These are phyloP conservation scores for Ceratobasidium sp. DNA, from an alignment of 1,284 basidiomycete species.

Conservation along the genomic window DNA sequence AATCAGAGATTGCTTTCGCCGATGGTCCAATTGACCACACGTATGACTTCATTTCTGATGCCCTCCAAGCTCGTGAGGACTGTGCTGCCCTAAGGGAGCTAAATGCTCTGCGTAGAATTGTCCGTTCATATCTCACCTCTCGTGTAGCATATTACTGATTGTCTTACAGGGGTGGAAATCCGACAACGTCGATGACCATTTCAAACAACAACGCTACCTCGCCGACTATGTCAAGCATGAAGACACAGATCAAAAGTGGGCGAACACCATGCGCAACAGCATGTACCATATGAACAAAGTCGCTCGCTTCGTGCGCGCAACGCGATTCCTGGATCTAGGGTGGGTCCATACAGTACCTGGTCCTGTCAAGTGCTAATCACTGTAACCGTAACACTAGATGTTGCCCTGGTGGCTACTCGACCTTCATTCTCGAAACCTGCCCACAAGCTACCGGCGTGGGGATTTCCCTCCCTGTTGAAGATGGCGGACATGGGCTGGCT, in stretches of 20 bases:
- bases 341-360: background rate
- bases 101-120: background rate
- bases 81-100: background rate
- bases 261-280: background rate
- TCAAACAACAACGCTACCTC: background rate
- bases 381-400: constrained; percentile 2
- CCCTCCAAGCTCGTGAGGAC: background rate
- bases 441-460: constrained; percentile 5
- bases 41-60: background rate
- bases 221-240: constrained; percentile 10
- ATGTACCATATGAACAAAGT: background rate
- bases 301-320: background rate
- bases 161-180: constrained; percentile 1
- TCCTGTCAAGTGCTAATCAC: background rate
- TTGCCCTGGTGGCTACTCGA: constrained; percentile 29
- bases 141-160: background rate
- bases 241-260: background rate
- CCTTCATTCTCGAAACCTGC: constrained; percentile 19
- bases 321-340: constrained; percentile 34
- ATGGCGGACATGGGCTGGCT: constrained; percentile 10
- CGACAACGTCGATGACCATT: background rate
- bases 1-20: background rate
- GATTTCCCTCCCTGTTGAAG: constrained; percentile 25
- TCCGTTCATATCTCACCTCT: background rate
- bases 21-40: background rate